Base-by-base conservation (phyloP, 148 eudicot species). In the Chenopodium berlandieri region DNA sequence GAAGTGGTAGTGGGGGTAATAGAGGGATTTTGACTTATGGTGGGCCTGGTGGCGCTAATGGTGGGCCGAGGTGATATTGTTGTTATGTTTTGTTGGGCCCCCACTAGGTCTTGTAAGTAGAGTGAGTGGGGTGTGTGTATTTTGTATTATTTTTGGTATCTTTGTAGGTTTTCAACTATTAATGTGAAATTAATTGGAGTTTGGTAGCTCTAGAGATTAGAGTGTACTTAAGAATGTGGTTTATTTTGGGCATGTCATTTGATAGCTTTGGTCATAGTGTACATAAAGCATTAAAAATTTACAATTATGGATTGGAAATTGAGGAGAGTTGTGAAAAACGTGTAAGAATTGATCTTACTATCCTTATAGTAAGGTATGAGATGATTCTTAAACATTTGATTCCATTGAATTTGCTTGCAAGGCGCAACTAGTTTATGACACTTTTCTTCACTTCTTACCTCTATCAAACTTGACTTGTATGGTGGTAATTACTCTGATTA, bases 1-100 rank as follows among this genome's bases (percentile, higher is more conserved):
- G 71, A 70, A 27, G 62, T 48, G 47, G 74, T 44, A 40, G 70
- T 44, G 17, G 52, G n/a, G 56, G 71, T 34, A 47, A 47, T 73
- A 48, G 54, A 9, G 75, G 76, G 76, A 48, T 46, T 46, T 73
- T 37, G 74, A 71, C 74, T 4, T n/a, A 54, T 66, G 84, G 84
- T 75, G 85, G 86, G 50, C 58, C 77, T 9, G 75, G 82, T 13
- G 79, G 79, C 13, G 76, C 82, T 74, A 79, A 83, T 83, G 85
- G 79, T 19, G 75, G 85, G 80, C 23, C 82, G 20, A 79, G 79
- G 46, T 83, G 50, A 74, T 40, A 20, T 70, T 47, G 4, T 66
- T 30, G 12, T 13, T 63, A 7, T 17, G 66, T 54, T 14, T 16
- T 17, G 16, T 54, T 54, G 64, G 77, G 1, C 44, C 64, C 64